These are phyloP conservation scores for Candida incommunis DNA, from an alignment of 805 yeast species.

Conservation along the genomic window DNA sequence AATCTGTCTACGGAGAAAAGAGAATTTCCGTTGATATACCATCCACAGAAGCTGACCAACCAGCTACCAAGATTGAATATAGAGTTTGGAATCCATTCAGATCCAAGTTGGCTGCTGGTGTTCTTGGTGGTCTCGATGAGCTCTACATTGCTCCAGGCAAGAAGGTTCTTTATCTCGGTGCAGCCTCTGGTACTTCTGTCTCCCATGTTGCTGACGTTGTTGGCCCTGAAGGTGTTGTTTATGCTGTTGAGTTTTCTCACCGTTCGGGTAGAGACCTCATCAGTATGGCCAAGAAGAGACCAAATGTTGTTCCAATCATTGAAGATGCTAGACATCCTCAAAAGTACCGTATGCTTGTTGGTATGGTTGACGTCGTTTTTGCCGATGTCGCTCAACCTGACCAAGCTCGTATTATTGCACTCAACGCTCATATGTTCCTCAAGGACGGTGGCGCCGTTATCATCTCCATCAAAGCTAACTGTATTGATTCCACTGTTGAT, in stretches of 20 bases:
- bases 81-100: constrained; percentile 99
- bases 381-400: constrained; percentile 99
- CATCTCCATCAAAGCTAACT: constrained; percentile 98
- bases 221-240: constrained; percentile 97
- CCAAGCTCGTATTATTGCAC: constrained; percentile 98
- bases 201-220: constrained; percentile 97
- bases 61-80: constrained; percentile 86
- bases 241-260: constrained; percentile 98
- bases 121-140: constrained; percentile 98
- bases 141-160: constrained; percentile 95
- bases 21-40: constrained; percentile 90
- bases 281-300: constrained; percentile 99
- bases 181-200: constrained; percentile 98
- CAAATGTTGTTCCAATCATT: constrained; percentile 94
- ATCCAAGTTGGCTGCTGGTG: constrained; percentile 99
- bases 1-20: constrained; percentile 96
- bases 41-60: constrained; percentile 50
- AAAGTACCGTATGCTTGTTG: constrained; percentile 96
- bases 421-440: constrained; percentile 94
- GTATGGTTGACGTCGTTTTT: constrained; percentile 97
- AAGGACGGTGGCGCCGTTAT: constrained; percentile 98
- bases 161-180: constrained; percentile 95
- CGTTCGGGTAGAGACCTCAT: constrained; percentile 99
- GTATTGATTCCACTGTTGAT: constrained; percentile 98
- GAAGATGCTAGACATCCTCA: constrained; percentile 99